Base-by-base conservation (phyloP, 257 asterid genomes). In the Asclepias syriaca region DNA sequence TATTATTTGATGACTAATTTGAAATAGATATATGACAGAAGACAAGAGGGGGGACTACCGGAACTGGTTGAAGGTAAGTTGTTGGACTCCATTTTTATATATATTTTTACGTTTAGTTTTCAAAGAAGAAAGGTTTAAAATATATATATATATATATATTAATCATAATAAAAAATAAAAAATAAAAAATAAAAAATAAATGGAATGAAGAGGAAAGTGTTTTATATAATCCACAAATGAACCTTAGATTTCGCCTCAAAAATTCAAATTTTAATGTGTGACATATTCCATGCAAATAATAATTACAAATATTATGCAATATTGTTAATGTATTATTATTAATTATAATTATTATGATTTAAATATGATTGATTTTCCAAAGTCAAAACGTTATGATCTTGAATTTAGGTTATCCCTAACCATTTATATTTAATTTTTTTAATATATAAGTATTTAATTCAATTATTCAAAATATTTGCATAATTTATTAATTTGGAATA, bases 51-150 rank as follows among this genome's bases (percentile, higher is more conserved):
- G 65, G 66, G 56, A 64, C 45, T 34, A 73, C 77, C 77, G 22
- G 77, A 13, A n/a, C 14, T 73, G 53, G 45, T 54, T 13, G 72
- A 65, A 73, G 66, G 66, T 73, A 73, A 65, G 40, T 39, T 65
- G 48, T 43, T 43, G 66, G 72, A 73, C 57, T 73, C 72, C 77
- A 73, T 73, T 40, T 73, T 43, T 43, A 43, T 6, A 43, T 43
- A 0, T 43, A 5, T 43, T 43, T 43, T 43, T 51, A 53, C 57
- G 27, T 73, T 29, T 34, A 54, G 48, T 0, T n/a, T 34, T n/a
- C 19, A n/a, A 57, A 53, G 58, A 57, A 32, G 45, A 43, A 43
- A 43, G 12, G 48, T 6, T 24, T 24, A 24, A 5, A 6, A 24
- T 69, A 19, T 54, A 70, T 1, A 29, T 29, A 29, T 1, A 29